Evolutionary conservation across 73 alveolate species (phyloP).

Genomic region (Uronychia setigera): DNA sequence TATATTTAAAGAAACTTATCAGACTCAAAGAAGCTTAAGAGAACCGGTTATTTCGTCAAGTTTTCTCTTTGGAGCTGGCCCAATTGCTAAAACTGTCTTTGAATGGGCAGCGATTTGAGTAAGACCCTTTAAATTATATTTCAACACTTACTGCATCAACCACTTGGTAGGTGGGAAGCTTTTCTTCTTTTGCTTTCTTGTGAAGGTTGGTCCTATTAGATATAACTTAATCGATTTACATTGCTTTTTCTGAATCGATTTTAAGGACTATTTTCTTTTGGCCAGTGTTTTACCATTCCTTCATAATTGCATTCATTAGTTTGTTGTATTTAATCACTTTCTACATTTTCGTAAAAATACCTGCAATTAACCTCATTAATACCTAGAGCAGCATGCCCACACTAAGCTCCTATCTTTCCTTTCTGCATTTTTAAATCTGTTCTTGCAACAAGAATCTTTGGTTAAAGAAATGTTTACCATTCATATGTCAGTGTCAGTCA

Average conservation of each 20-base stretch:
- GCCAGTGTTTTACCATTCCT: constrained; percentile 37
- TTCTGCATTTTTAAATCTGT: constrained; percentile 95
- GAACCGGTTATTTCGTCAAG: not conserved
- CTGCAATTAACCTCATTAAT: constrained; percentile 57
- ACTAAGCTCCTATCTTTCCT: constrained; percentile 98
- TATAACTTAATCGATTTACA: constrained; percentile 23
- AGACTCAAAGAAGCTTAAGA: not conserved
- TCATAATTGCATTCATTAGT: constrained; percentile 51
- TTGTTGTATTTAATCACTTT: constrained; percentile 68
- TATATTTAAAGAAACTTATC: not conserved
- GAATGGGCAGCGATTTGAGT: constrained; percentile 96
- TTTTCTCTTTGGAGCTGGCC: constrained; percentile 80
- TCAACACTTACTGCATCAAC: constrained; percentile 95
- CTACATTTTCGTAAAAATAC: constrained; percentile 44
- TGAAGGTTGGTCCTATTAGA: constrained; percentile 36
- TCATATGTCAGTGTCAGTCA: not conserved
- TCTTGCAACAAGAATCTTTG: constrained; percentile 89
- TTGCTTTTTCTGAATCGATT: constrained; percentile 74
- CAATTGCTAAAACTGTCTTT: constrained; percentile 94
- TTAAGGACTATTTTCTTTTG: constrained; percentile 88
- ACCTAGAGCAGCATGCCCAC: constrained; percentile 95
- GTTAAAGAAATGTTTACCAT: not conserved
- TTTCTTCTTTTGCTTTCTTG: constrained; percentile 72
- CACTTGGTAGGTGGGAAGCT: constrained; percentile 77
- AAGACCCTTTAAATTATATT: constrained; percentile 50